Percentiles rank a stretch among this genome's conserved stretches.
phyloP scores from a whole-genome alignment of 2,329 filamentous ascomycete genomes.

The Oidium heveae region DNA sequence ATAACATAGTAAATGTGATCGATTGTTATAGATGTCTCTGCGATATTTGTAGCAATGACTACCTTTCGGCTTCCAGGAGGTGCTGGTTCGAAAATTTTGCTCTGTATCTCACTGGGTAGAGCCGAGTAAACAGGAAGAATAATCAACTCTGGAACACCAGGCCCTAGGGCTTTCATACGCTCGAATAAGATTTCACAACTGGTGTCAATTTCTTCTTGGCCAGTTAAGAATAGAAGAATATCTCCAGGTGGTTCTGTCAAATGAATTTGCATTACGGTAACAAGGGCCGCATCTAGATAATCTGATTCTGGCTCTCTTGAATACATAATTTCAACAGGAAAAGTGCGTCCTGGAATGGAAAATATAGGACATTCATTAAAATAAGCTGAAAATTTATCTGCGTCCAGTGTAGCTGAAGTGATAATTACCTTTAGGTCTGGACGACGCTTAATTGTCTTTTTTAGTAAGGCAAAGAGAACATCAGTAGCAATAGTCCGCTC shows the following conservation, averaged over 20 bases:
- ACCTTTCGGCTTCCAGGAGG: conserved; percentile 72
- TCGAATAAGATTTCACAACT: conserved; percentile 80
- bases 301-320: conserved; percentile 86
- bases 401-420: conserved; percentile 86
- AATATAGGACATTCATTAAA: conserved; percentile 94
- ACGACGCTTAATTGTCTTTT: conserved; percentile 70
- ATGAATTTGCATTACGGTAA: conserved; percentile 96
- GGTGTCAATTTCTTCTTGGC: conserved; percentile 94
- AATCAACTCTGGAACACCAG: conserved; percentile 71
- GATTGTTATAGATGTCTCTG: conserved; percentile 92
- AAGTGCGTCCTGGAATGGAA: conserved; percentile 84
- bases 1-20: conserved; percentile 96
- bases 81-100: conserved; percentile 79
- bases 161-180: conserved; percentile 84
- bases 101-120: conserved; percentile 81
- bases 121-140: conserved; percentile 93
- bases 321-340: conserved; percentile 88
- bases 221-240: conserved; percentile 89
- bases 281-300: conserved; percentile 80
- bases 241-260: conserved; percentile 78
- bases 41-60: conserved; percentile 94
- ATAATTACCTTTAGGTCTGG: conserved; percentile 87
- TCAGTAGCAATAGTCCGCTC: conserved; percentile 92
- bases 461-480: conserved; percentile 77
- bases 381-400: conserved; percentile 90